phyloP scores from a whole-genome alignment of 805 yeast genomes.

The Yarrowia sp. region DNA sequence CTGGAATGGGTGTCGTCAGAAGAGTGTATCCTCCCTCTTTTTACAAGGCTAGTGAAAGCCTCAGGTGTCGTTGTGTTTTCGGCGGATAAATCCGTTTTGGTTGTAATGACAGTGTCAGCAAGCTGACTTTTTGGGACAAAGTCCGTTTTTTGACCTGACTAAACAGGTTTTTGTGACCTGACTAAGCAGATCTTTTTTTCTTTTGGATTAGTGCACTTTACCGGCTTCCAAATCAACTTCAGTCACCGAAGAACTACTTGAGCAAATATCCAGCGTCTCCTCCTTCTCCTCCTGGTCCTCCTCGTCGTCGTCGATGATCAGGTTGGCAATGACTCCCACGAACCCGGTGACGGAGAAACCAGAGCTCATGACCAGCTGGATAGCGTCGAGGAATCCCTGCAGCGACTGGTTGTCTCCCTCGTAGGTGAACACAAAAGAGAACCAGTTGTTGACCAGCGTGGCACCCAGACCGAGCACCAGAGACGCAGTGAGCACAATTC shows the following conservation, averaged over 20 bases:
- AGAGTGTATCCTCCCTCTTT: conserved; percentile 11
- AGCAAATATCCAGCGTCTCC: conserved; percentile 12
- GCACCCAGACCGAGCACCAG: conserved; percentile 73
- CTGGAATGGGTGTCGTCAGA: conserved; percentile 29
- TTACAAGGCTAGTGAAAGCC: neutral
- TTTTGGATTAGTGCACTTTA: neutral
- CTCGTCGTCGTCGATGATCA: conserved; percentile 66
- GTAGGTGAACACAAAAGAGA: conserved; percentile 68
- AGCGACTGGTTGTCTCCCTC: conserved; percentile 63
- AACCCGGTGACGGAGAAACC: conserved; percentile 76
- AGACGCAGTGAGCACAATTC: conserved; percentile 72
- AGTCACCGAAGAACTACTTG: neutral
- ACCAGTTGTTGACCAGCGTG: conserved; percentile 69
- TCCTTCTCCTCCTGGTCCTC: conserved; percentile 42
- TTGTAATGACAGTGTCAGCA: conserved; percentile 1
- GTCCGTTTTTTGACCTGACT: too few relatives aligned
- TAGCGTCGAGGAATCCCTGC: conserved; percentile 70
- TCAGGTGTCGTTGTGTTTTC: conserved; percentile 7
- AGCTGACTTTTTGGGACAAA: too few relatives aligned
- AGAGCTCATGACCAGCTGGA: conserved; percentile 72
- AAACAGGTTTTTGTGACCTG: too few relatives aligned
- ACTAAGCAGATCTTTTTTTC: neutral
- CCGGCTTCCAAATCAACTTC: conserved; percentile 25
- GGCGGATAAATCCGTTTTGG: conserved; percentile 2
- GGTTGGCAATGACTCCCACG: conserved; percentile 65